Conservation (phyloP, 768 basidiomycete species). For the Calocybe gangraenosa region DNA sequence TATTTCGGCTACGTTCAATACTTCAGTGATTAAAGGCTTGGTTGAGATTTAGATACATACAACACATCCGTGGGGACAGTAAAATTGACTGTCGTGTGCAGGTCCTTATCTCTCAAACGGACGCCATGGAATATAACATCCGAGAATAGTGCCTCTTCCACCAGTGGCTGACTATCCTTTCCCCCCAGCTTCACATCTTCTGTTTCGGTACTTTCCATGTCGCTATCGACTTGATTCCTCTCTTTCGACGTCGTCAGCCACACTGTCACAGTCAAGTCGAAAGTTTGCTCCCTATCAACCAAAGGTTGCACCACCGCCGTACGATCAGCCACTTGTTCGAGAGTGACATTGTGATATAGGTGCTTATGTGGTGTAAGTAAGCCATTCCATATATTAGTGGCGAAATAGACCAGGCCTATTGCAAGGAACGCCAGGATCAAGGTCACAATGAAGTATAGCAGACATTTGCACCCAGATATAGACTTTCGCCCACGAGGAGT, state of each 20-base stretch:
- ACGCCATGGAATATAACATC: conserved; percentile 26
- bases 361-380: too few relatives aligned
- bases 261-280: conserved; percentile 19
- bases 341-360: too few relatives aligned
- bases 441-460: conserved; percentile 1
- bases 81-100: conserved; percentile 20
- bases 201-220: neutral
- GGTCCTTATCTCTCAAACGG: conserved; percentile 20
- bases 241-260: conserved; percentile 13
- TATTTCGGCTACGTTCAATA: conserved; percentile 17
- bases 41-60: conserved; percentile 17
- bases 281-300: conserved; percentile 13
- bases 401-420: neutral
- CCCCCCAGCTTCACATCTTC: conserved; percentile 1
- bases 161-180: neutral
- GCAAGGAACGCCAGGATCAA: neutral
- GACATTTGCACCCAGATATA: conserved; percentile 13
- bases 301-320: conserved; percentile 12
- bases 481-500: conserved; percentile 7
- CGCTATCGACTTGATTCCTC: neutral
- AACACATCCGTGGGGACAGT: conserved; percentile 26
- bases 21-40: neutral
- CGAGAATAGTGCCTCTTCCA: conserved; percentile 18
- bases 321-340: neutral
- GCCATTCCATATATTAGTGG: neutral